phyloP scores from a whole-genome alignment of 176 grass and related monocot genomes.

The Cenchrus americanus region DNA sequence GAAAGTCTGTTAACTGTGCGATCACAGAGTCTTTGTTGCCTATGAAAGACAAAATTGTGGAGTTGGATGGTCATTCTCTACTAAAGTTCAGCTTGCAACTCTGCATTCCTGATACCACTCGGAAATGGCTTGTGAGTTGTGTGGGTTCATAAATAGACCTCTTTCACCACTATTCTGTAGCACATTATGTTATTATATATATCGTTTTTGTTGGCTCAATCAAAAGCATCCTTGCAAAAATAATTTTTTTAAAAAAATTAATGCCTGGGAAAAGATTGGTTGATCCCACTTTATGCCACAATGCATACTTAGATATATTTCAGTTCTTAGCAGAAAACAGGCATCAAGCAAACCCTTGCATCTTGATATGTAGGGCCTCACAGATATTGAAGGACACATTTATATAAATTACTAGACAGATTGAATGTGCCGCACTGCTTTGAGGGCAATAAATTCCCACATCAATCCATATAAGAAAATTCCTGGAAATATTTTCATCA shows the following conservation, averaged over 20 bases:
- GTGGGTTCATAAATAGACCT: background rate
- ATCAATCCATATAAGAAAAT: background rate
- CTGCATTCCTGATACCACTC: conserved; percentile 18
- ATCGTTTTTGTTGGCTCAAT: background rate
- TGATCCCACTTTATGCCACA: background rate
- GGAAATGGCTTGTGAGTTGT: conserved; percentile 58
- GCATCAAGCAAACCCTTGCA: background rate
- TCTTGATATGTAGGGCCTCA: background rate
- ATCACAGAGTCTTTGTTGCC: background rate
- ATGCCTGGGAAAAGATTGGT: background rate
- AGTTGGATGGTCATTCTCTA: conserved; percentile 23
- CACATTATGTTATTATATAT: background rate
- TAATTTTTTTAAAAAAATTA: background rate
- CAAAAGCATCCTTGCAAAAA: conserved; percentile 23
- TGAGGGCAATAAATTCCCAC: background rate
- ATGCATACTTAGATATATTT: background rate
- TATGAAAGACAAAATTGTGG: conserved; percentile 17
- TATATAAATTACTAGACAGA: background rate
- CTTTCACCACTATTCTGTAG: conserved; percentile 28
- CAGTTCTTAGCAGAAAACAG: background rate
- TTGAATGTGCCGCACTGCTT: background rate
- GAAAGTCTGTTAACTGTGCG: background rate
- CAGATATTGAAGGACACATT: conserved; percentile 7
- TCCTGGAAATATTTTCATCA: background rate
- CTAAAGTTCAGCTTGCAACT: conserved; percentile 38